These are phyloP conservation scores for Penicillium oxalicum DNA, from an alignment of 2,329 filamentous ascomycete genomes.

Conservation along the genomic window DNA sequence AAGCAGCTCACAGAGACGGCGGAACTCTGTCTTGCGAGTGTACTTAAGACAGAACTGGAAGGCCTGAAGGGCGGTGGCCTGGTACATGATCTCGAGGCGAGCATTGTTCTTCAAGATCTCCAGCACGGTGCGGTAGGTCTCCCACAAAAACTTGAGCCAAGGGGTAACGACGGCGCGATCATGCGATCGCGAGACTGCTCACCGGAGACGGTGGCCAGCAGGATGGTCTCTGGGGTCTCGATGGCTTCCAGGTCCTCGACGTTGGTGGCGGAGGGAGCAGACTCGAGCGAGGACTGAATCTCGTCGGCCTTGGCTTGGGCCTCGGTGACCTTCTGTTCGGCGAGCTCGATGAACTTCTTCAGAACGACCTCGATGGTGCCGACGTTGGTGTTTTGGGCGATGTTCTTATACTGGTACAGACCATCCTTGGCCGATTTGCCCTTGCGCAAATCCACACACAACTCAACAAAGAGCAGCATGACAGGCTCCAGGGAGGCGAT, in stretches of 20 bases:
- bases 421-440: constrained; percentile 98
- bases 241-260: constrained; percentile 94
- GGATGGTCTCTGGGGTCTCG: constrained; percentile 96
- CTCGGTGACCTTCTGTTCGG: constrained; percentile 90
- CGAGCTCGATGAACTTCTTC: constrained; percentile 96
- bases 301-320: constrained; percentile 95
- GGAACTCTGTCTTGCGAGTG: constrained; percentile 97
- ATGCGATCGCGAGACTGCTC: constrained; percentile 94
- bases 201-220: constrained; percentile 93
- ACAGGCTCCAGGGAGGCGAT: constrained; percentile 95
- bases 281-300: constrained; percentile 80
- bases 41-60: constrained; percentile 99
- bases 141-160: constrained; percentile 99
- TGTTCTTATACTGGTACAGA: constrained; percentile 99
- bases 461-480: constrained; percentile 94
- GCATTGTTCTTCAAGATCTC: constrained; percentile 99
- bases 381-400: constrained; percentile 97
- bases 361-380: constrained; percentile 96
- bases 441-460: constrained; percentile 95
- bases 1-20: constrained; percentile 93
- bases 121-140: constrained; percentile 96
- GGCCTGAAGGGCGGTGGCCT: constrained; percentile 94
- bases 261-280: constrained; percentile 63
- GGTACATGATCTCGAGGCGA: constrained; percentile 93
- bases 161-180: constrained; percentile 97